Percentiles rank a stretch among this genome's conserved stretches.
phyloP scores from a whole-genome alignment of 2,329 filamentous ascomycete species.

The Microcyclosporella mali region DNA sequence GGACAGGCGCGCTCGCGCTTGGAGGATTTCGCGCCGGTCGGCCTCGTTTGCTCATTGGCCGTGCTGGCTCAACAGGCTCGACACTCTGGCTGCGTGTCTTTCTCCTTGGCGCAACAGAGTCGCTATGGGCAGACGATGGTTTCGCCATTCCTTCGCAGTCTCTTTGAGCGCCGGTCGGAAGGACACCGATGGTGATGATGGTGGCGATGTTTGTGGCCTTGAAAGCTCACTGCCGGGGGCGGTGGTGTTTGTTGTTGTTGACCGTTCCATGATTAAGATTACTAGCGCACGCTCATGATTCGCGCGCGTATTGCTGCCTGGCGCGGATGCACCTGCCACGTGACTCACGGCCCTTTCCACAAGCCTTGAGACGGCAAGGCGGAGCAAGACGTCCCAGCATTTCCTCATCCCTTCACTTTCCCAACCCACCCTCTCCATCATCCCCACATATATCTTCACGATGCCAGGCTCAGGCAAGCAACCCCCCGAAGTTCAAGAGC shows the following conservation, averaged over 20 bases:
- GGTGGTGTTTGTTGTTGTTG: too few species aligned
- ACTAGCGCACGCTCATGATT: too few species aligned
- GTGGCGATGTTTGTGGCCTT: too few species aligned
- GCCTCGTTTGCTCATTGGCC: not conserved
- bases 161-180: not conserved
- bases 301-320: too few species aligned
- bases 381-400: too few species aligned
- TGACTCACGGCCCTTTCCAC: too few species aligned
- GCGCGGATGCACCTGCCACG: too few species aligned
- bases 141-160: not conserved
- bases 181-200: not conserved
- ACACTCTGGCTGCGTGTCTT: constrained; percentile 37
- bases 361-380: too few species aligned
- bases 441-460: not conserved
- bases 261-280: too few species aligned
- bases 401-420: too few species aligned
- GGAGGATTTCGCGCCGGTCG: not conserved
- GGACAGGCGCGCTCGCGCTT: not conserved
- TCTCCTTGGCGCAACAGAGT: constrained; percentile 2
- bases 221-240: too few species aligned
- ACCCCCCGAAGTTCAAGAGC: constrained; percentile 23
- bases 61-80: constrained; percentile 23
- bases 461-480: constrained; percentile 31
- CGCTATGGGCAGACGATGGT: not conserved
- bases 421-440: too few species aligned